These are phyloP conservation scores for Cytospora chrysosperma DNA, from an alignment of 2,329 filamentous ascomycete species.

Conservation along the genomic window DNA sequence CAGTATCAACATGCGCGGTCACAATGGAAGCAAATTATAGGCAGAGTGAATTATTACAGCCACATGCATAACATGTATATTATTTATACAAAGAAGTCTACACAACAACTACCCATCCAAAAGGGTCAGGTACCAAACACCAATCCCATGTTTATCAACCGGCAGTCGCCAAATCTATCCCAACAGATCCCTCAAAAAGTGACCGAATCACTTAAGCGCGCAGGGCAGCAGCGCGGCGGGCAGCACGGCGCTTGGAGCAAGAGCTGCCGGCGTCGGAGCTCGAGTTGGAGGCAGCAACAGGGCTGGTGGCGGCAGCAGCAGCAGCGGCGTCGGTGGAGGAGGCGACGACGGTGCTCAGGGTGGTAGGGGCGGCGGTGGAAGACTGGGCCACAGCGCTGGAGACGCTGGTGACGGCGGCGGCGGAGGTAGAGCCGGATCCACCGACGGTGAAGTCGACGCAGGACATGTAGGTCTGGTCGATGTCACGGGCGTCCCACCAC, in stretches of 20 bases:
- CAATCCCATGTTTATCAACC: background rate
- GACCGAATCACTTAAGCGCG: background rate
- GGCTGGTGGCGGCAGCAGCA: background rate
- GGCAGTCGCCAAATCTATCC: background rate
- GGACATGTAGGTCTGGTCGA: slow-evolving; percentile 53
- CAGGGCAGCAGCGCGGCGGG: slow-evolving; percentile 9
- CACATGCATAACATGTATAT: background rate
- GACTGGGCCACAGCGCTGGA: background rate
- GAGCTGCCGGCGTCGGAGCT: background rate
- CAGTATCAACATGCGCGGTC: too few relatives aligned
- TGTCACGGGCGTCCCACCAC: slow-evolving; percentile 48
- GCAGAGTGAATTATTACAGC: background rate
- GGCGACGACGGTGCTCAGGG: slow-evolving; percentile 17
- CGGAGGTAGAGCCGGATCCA: slow-evolving; percentile 1
- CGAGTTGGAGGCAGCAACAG: background rate
- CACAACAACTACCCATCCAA: background rate
- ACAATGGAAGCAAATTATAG: background rate
- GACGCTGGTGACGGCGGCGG: background rate
- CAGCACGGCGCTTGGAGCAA: slow-evolving; percentile 15
- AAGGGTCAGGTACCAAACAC: background rate
- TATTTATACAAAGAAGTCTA: background rate
- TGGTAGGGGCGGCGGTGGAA: slow-evolving; percentile 10
- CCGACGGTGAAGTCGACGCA: slow-evolving; percentile 49
- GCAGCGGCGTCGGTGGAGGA: background rate
- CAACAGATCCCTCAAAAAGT: background rate